Evolutionary conservation across 257 asterid species (phyloP).

Genomic region (Perilla frutescens): DNA sequence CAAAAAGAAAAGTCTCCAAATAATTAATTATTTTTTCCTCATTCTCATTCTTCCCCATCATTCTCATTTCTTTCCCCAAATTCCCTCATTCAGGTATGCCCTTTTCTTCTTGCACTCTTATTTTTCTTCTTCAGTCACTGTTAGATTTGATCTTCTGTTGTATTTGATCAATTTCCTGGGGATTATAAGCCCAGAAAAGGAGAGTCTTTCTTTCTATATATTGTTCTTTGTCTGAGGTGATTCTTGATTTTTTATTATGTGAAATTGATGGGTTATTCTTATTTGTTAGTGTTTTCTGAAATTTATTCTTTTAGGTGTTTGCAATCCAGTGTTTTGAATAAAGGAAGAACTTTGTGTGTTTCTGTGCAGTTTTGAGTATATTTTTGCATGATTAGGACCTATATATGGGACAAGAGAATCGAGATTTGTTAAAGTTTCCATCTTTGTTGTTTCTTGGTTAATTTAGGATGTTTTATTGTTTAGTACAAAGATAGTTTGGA

Average conservation of each 20-base stretch:
- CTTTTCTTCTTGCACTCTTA: neutral
- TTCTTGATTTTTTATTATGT: slow-evolving; percentile 22
- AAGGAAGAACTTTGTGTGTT: slow-evolving; percentile 5
- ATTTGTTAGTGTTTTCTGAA: neutral
- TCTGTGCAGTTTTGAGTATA: neutral
- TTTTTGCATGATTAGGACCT: slow-evolving; percentile 20
- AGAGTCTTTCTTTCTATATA: slow-evolving; percentile 7
- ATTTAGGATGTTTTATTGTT: slow-evolving; percentile 2
- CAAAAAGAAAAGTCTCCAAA: slow-evolving; percentile 36
- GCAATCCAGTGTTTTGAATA: slow-evolving; percentile 9
- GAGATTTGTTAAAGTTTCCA: slow-evolving; percentile 1
- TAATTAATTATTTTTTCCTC: slow-evolving; percentile 15
- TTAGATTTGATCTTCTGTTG: slow-evolving; percentile 35
- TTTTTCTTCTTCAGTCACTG: slow-evolving; percentile 29
- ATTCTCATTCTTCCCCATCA: slow-evolving; percentile 32
- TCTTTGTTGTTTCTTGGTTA: neutral
- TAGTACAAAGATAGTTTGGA: neutral
- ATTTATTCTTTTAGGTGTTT: neutral
- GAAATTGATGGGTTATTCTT: slow-evolving; percentile 25
- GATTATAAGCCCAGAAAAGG: slow-evolving; percentile 21
- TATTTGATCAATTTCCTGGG: neutral
- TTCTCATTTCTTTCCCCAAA: slow-evolving; percentile 36
- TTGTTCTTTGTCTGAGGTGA: slow-evolving; percentile 19
- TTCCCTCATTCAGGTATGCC: slow-evolving; percentile 27
- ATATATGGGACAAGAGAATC: neutral